Evolutionary conservation across 2,329 filamentous ascomycete genomes (phyloP).

Genomic region (Hansfordia pulvinata): DNA sequence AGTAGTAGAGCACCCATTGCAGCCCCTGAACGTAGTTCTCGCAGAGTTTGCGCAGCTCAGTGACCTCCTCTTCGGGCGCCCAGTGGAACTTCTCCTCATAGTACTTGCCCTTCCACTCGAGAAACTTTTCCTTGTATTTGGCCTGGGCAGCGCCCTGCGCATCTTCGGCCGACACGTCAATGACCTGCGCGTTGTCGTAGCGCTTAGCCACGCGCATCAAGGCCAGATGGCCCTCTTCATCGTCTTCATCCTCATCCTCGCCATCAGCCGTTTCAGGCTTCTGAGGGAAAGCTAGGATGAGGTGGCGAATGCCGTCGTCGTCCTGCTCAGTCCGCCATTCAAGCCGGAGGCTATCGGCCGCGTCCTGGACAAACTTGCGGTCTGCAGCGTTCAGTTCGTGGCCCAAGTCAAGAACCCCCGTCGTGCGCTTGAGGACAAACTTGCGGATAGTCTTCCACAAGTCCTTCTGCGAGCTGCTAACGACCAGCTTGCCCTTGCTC

Average conservation of each 20-base stretch:
- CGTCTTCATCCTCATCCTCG: slow-evolving; percentile 56
- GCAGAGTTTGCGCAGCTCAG: slow-evolving; percentile 66
- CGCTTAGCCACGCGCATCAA: slow-evolving; percentile 74
- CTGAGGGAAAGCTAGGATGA: slow-evolving; percentile 35
- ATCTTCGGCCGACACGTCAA: slow-evolving; percentile 69
- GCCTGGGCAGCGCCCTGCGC: slow-evolving; percentile 66
- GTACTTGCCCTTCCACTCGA: slow-evolving; percentile 88
- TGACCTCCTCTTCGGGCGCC: slow-evolving; percentile 60
- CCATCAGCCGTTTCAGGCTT: slow-evolving; percentile 27
- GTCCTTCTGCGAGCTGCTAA: slow-evolving; percentile 69
- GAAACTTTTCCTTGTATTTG: slow-evolving; percentile 83
- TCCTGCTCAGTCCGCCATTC: slow-evolving; percentile 45
- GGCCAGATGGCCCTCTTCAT: slow-evolving; percentile 78
- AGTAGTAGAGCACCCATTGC: slow-evolving; percentile 97
- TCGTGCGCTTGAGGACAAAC: slow-evolving; percentile 59
- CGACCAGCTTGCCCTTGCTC: slow-evolving; percentile 48
- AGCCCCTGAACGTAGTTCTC: slow-evolving; percentile 97
- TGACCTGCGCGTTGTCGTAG: slow-evolving; percentile 80
- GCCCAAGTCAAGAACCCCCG: slow-evolving; percentile 59
- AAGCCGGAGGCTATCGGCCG: slow-evolving; percentile 51
- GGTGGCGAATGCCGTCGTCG: slow-evolving; percentile 37
- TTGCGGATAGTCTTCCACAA: slow-evolving; percentile 73
- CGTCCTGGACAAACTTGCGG: slow-evolving; percentile 82
- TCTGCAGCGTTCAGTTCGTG: slow-evolving; percentile 64
- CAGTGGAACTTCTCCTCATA: slow-evolving; percentile 84